Conservation (phyloP, 1,139 yeast species). For the Williopsis jadinii region DNA sequence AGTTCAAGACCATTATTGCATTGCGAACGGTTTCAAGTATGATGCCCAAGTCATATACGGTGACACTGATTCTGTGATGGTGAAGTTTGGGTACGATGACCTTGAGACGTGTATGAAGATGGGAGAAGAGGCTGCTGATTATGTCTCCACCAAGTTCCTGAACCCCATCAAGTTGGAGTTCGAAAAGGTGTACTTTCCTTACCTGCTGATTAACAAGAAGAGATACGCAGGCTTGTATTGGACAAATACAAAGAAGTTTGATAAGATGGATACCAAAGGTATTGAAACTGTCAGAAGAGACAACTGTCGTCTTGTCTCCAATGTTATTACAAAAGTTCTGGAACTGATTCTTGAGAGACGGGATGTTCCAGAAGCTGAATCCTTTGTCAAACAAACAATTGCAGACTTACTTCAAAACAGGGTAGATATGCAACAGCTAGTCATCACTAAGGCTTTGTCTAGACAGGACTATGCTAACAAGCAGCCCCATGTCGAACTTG, state of each 20-base stretch:
- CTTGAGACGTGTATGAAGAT: conserved; percentile 78
- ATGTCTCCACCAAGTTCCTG: conserved; percentile 69
- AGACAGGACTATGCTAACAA: conserved; percentile 84
- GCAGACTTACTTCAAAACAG: conserved; percentile 87
- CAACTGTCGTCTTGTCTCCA: conserved; percentile 89
- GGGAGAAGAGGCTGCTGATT: conserved; percentile 92
- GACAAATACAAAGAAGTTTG: conserved; percentile 86
- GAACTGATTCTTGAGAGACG: conserved; percentile 82
- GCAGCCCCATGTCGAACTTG: conserved; percentile 95
- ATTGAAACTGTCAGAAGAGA: conserved; percentile 98
- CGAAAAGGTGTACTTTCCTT: conserved; percentile 95
- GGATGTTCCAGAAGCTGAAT: conserved; percentile 82
- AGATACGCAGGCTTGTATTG: conserved; percentile 96
- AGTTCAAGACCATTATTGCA: conserved; percentile 73
- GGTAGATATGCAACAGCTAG: conserved; percentile 88
- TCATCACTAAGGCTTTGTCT: conserved; percentile 88
- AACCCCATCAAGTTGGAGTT: conserved; percentile 92
- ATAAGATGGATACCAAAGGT: conserved; percentile 98
- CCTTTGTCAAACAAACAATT: conserved; percentile 79
- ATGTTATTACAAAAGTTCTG: conserved; percentile 87
- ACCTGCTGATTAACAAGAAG: conserved; percentile 86
- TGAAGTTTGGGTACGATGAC: conserved; percentile 86
- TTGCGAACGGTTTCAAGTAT: conserved; percentile 70
- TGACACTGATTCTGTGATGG: conserved; percentile 99
- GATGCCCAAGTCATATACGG: conserved; percentile 95